Conservation (phyloP, 495 filamentous ascomycete species). For the Cairneyella variabilis region DNA sequence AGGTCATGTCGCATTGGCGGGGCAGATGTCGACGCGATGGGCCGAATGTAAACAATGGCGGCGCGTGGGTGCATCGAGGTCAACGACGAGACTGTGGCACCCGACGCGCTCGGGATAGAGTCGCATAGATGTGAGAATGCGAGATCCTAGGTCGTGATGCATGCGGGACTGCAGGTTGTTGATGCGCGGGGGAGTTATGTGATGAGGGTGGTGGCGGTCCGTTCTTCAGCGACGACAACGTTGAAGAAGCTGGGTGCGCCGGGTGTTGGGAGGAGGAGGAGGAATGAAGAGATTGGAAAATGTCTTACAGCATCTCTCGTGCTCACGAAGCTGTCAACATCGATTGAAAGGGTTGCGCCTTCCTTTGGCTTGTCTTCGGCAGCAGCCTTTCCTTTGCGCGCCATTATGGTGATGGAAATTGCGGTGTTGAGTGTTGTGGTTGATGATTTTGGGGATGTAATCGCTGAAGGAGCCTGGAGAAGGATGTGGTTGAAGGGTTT, state of each 20-base stretch:
- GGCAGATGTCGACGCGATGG: conserved; percentile 8
- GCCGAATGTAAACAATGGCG: conserved; percentile 25
- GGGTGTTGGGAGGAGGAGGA: conserved; percentile 18
- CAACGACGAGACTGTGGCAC: neutral
- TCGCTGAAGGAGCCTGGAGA: too few relatives aligned
- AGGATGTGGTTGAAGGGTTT: too few relatives aligned
- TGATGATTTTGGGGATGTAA: conserved; percentile 7
- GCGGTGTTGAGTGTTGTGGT: conserved; percentile 17
- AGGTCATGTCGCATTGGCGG: conserved; percentile 4
- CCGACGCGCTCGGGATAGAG: conserved; percentile 8
- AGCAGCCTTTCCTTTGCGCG: conserved; percentile 46
- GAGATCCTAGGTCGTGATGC: conserved; percentile 1
- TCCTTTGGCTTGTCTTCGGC: conserved; percentile 38
- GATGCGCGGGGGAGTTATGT: conserved; percentile 25
- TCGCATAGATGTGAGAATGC: conserved; percentile 16
- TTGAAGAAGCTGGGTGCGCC: conserved; percentile 5
- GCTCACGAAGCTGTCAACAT: conserved; percentile 57
- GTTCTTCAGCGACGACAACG: neutral
- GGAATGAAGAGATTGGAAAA: conserved; percentile 20
- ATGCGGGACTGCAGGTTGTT: conserved; percentile 18
- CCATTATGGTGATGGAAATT: conserved; percentile 28
- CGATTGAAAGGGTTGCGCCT: conserved; percentile 40
- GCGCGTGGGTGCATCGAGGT: conserved; percentile 15
- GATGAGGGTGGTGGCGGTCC: conserved; percentile 10
- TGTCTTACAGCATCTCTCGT: conserved; percentile 62